Conservation (phyloP, 83 land plant species). For the Picea abies region DNA sequence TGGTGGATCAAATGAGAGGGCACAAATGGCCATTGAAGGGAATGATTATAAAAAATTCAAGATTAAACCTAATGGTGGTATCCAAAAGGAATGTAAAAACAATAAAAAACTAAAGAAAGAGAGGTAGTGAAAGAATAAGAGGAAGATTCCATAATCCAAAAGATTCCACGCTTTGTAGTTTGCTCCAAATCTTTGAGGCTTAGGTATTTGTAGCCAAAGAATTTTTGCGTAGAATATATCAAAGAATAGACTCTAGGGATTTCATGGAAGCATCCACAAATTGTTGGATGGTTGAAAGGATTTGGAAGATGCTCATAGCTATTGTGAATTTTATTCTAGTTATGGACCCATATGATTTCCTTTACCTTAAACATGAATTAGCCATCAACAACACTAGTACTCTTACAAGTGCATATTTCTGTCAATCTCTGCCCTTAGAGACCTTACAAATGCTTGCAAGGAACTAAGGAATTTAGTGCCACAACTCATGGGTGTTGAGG, state of each 20-base stretch:
- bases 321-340: constrained; percentile 55
- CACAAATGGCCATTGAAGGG: no score
- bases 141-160: constrained; percentile 34
- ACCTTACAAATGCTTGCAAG: constrained; percentile 42
- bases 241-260: constrained; percentile 30
- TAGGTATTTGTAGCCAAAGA: constrained; percentile 50
- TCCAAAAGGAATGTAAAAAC: no score
- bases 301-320: constrained; percentile 69
- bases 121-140: no score
- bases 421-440: constrained; percentile 51
- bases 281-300: constrained; percentile 66
- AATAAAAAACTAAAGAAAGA: no score
- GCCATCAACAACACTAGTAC: constrained; percentile 31
- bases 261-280: constrained; percentile 41
- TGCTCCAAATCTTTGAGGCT: constrained; percentile 69
- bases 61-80: no score
- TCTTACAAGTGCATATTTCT: constrained; percentile 48
- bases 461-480: constrained; percentile 72
- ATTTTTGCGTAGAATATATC: constrained; percentile 36
- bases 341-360: constrained; percentile 77
- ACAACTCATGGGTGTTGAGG: constrained; percentile 67
- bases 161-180: constrained; percentile 52
- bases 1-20: no score
- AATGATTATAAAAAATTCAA: no score
- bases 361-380: constrained; percentile 61